Percentiles rank a stretch among this genome's conserved stretches.
Conservation (phyloP, 2,329 filamentous ascomycete genomes). For the Aphanoascus verrucosus region DNA sequence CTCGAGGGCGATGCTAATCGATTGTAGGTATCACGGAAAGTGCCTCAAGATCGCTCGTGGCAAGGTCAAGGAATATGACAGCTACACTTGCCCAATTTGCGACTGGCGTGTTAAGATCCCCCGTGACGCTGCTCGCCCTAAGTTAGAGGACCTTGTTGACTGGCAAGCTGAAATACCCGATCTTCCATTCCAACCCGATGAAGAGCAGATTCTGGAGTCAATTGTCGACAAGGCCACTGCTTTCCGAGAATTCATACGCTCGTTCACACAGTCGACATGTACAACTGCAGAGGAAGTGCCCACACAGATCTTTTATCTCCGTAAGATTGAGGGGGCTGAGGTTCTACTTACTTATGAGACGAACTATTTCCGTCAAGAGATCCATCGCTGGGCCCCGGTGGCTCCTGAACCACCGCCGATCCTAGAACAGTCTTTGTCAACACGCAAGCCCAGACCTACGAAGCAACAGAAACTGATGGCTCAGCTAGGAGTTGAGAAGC, state of each 20-base stretch:
- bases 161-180: constrained; percentile 73
- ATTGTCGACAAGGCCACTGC: constrained; percentile 76
- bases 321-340: constrained; percentile 94
- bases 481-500: constrained; percentile 77
- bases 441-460: constrained; percentile 86
- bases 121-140: constrained; percentile 86
- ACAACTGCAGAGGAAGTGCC: constrained; percentile 77
- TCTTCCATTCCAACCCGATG: constrained; percentile 89
- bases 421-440: constrained; percentile 77
- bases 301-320: constrained; percentile 84
- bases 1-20: constrained; percentile 22
- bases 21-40: constrained; percentile 80
- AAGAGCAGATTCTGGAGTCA: constrained; percentile 73
- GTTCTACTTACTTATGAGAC: constrained; percentile 85
- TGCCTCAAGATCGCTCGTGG: constrained; percentile 95
- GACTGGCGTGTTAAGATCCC: constrained; percentile 96
- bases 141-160: constrained; percentile 74
- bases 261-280: constrained; percentile 70
- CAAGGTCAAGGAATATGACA: constrained; percentile 96
- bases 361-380: constrained; percentile 93
- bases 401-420: constrained; percentile 77
- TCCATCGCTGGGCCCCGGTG: constrained; percentile 90
- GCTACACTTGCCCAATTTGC: constrained; percentile 96
- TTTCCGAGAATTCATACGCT: constrained; percentile 72
- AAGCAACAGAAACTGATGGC: constrained; percentile 93